Evolutionary conservation across 441 rosid species (phyloP).

Genomic region (Adansonia rubrostipa): DNA sequence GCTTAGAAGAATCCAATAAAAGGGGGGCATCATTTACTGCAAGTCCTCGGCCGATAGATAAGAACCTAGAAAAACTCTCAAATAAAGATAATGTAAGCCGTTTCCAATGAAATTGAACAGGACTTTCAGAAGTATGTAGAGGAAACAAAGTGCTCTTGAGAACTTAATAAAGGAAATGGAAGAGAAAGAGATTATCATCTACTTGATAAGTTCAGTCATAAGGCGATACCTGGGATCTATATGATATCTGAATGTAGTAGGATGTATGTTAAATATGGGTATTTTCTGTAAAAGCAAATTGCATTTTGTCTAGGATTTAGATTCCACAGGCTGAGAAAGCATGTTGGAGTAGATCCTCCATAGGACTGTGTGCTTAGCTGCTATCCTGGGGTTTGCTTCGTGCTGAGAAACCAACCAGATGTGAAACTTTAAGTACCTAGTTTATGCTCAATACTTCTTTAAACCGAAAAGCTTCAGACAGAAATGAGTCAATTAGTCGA

Average conservation of each 20-base stretch:
- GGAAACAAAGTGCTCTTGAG: not conserved
- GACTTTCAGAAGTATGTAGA: not conserved
- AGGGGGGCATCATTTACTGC: not conserved
- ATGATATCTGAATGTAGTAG: no score
- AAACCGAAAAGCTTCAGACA: not conserved
- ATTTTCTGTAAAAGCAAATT: no score
- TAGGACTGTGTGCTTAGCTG: not conserved
- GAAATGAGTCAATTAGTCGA: not conserved
- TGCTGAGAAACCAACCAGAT: no score
- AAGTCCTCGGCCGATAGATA: not conserved
- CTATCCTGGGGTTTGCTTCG: no score
- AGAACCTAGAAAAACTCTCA: not conserved
- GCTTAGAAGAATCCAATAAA: conserved; percentile 7
- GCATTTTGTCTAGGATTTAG: no score
- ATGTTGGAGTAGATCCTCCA: not conserved
- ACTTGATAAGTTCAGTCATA: not conserved
- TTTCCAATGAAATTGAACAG: conserved; percentile 14
- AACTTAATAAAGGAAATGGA: not conserved
- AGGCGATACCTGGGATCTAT: not conserved
- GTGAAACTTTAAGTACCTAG: not conserved
- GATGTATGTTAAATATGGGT: no score
- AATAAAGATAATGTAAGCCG: not conserved
- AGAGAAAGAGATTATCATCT: not conserved
- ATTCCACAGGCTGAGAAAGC: not conserved
- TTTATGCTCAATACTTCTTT: not conserved